A percentile compares a stretch with the other conserved stretches of the same genome.
These are phyloP conservation scores for Paspalum notatum DNA, from an alignment of 176 grass and related monocot species.

Conservation along the genomic window DNA sequence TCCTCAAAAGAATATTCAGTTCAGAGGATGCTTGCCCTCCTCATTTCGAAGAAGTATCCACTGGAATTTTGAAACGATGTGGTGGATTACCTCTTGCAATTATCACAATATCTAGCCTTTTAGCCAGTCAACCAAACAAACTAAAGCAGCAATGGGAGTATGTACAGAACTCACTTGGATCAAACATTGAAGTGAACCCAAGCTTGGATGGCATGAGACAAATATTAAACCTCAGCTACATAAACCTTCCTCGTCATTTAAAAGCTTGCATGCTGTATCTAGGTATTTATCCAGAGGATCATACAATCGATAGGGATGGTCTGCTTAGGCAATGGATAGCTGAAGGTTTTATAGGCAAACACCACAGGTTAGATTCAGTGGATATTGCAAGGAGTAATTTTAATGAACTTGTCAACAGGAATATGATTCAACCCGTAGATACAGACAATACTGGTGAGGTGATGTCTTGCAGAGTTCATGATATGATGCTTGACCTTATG, in stretches of 20 bases:
- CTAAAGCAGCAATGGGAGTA: not conserved
- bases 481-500: conserved; percentile 45
- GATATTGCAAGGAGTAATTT: conserved; percentile 29
- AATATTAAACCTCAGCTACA: conserved; percentile 39
- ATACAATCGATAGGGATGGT: conserved; percentile 5
- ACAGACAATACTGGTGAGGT: not conserved
- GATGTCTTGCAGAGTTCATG: not conserved
- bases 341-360: conserved; percentile 41
- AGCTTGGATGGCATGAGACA: conserved; percentile 36
- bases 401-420: conserved; percentile 37
- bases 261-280: conserved; percentile 42
- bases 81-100: conserved; percentile 14
- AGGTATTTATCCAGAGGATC: conserved; percentile 40
- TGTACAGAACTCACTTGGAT: not conserved
- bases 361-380: not conserved
- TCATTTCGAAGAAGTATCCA: not conserved
- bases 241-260: conserved; percentile 45
- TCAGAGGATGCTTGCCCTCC: conserved; percentile 8
- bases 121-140: not conserved
- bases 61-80: not conserved
- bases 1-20: conserved; percentile 22
- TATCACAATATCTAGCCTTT: not conserved
- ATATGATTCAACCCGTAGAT: conserved; percentile 24
- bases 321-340: conserved; percentile 45
- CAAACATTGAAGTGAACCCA: not conserved